phyloP scores from a whole-genome alignment of 306 rosid species.

The Vigna unguiculata region DNA sequence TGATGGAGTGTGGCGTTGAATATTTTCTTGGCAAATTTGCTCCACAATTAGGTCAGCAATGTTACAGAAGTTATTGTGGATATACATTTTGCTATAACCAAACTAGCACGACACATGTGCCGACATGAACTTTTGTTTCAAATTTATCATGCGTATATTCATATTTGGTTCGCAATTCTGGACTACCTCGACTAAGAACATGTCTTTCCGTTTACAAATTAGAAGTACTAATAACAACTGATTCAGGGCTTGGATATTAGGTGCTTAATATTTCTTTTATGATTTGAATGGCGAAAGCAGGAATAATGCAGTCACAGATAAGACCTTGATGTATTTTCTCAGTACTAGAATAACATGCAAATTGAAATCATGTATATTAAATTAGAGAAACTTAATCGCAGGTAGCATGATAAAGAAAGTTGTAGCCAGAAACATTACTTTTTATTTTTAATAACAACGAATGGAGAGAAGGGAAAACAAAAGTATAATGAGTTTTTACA shows the following conservation, averaged over 20 bases:
- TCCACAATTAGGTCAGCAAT: neutral
- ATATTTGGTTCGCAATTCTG: neutral
- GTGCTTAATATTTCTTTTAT: no score
- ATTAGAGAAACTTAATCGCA: neutral
- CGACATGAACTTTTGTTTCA: neutral
- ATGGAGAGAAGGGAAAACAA: slow-evolving; percentile 26
- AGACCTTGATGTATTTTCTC: neutral
- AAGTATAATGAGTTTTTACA: slow-evolving; percentile 46
- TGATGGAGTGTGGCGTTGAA: neutral
- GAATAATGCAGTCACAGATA: neutral
- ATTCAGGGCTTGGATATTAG: no score
- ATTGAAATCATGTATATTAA: neutral
- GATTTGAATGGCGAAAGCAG: neutral
- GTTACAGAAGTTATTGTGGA: neutral
- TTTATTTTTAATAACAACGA: neutral
- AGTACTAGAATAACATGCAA: neutral
- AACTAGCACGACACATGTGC: neutral
- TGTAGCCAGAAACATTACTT: neutral
- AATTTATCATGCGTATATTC: neutral
- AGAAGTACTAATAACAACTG: no score
- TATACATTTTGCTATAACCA: neutral
- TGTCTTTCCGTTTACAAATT: neutral
- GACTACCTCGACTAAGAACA: neutral
- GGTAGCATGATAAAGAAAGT: neutral
- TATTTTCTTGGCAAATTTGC: neutral